Evolutionary conservation across 495 filamentous ascomycete species (phyloP).

Genomic region (Gamarada debralockiae): DNA sequence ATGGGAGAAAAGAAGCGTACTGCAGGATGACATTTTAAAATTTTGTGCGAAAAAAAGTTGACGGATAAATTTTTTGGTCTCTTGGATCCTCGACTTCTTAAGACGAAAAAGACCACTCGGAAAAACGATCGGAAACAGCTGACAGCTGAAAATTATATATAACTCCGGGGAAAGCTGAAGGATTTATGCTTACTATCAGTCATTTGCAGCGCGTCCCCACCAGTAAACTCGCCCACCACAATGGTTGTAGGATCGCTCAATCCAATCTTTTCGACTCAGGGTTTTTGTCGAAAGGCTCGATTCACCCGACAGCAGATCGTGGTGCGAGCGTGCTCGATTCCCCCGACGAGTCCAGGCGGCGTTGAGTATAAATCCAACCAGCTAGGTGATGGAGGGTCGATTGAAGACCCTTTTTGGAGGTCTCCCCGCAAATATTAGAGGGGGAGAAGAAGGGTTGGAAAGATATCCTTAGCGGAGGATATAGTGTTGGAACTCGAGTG

Average conservation of each 20-base stretch:
- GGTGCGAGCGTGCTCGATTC: neutral
- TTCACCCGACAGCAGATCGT: neutral
- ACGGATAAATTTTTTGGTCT: neutral
- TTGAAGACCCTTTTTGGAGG: neutral
- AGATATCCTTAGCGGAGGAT: no score
- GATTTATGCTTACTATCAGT: slow-evolving; percentile 11
- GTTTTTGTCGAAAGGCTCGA: neutral
- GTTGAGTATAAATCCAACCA: neutral
- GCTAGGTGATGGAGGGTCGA: no score
- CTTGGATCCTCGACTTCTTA: neutral
- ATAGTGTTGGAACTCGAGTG: no score
- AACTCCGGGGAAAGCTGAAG: neutral
- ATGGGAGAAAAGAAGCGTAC: neutral
- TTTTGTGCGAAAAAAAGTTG: neutral
- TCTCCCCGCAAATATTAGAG: no score
- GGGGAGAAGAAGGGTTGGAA: neutral
- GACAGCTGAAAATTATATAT: slow-evolving; percentile 1
- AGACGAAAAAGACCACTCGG: neutral
- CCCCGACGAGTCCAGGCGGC: neutral
- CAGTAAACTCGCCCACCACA: neutral
- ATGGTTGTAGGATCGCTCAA: neutral
- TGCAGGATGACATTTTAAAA: neutral
- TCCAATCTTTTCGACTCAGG: neutral
- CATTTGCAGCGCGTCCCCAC: slow-evolving; percentile 9
- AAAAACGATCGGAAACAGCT: neutral